phyloP scores from a whole-genome alignment of 352 stramenopile genomes.

The Phytophthora megakarya region DNA sequence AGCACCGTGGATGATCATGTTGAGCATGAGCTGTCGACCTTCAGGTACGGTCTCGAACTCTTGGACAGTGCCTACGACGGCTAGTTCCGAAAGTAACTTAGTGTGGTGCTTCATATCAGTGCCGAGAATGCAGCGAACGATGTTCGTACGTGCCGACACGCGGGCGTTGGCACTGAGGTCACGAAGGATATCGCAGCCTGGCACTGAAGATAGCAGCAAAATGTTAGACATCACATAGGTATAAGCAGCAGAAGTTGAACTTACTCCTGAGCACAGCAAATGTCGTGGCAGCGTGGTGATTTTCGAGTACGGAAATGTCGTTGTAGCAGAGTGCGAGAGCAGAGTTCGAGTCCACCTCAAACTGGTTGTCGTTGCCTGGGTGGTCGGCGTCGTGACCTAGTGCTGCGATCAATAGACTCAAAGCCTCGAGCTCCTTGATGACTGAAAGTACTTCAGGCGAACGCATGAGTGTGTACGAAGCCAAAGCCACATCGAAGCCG shows the following conservation, averaged over 20 bases:
- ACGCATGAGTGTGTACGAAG: conserved; percentile 66
- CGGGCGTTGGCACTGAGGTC: conserved; percentile 54
- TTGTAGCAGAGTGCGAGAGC: conserved; percentile 88
- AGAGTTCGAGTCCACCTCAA: conserved; percentile 84
- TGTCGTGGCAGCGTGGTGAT: conserved; percentile 83
- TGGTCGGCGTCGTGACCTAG: conserved; percentile 90
- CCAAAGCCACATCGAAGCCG: conserved; percentile 78
- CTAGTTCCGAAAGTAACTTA: conserved; percentile 61
- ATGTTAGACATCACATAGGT: conserved; percentile 7
- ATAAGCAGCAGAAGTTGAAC: conserved; percentile 18
- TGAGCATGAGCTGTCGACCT: conserved; percentile 74
- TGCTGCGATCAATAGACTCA: conserved; percentile 81
- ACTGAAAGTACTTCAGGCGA: conserved; percentile 55
- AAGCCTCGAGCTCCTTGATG: conserved; percentile 76
- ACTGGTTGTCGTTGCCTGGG: conserved; percentile 90
- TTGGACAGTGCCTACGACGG: conserved; percentile 43
- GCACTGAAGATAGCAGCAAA: conserved; percentile 25
- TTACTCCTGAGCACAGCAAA: conserved; percentile 65
- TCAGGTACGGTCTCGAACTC: conserved; percentile 69
- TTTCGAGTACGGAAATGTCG: conserved; percentile 89
- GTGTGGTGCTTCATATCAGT: conserved; percentile 88
- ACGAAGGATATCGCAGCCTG: conserved; percentile 63
- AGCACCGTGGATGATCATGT: conserved; percentile 82
- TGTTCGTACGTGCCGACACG: conserved; percentile 52
- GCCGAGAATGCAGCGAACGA: conserved; percentile 79